Percentiles rank a stretch among this genome's conserved stretches.
phyloP scores from a whole-genome alignment of 2,329 filamentous ascomycete species.

The Tolypocladium cylindrosporum region DNA sequence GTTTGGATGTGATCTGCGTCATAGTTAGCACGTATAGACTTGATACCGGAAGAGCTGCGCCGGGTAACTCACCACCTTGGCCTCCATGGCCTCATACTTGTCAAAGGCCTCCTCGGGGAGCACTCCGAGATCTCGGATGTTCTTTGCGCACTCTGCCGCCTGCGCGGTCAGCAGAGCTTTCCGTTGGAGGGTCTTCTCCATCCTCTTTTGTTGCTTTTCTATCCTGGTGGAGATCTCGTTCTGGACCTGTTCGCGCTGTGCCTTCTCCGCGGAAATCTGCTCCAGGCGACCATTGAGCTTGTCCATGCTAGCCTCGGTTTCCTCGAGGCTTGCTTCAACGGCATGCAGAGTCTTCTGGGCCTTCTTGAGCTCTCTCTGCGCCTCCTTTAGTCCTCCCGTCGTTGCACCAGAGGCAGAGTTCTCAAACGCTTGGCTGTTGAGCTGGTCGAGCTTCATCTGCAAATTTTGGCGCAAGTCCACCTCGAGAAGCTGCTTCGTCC shows the following conservation, averaged over 20 bases:
- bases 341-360: constrained; percentile 57
- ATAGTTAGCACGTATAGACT: constrained; percentile 7
- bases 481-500: constrained; percentile 73
- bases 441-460: constrained; percentile 75
- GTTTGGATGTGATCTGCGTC: constrained; percentile 46
- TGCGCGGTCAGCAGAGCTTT: constrained; percentile 71
- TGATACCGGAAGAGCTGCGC: background rate
- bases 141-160: constrained; percentile 71
- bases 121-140: constrained; percentile 87
- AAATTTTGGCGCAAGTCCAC: constrained; percentile 84
- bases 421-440: constrained; percentile 68
- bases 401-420: constrained; percentile 47
- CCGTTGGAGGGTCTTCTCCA: constrained; percentile 87
- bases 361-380: constrained; percentile 72
- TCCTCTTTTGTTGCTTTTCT: constrained; percentile 74
- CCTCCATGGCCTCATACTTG: constrained; percentile 76
- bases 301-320: constrained; percentile 66
- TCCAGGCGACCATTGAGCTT: constrained; percentile 38
- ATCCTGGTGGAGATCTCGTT: constrained; percentile 70
- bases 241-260: constrained; percentile 59
- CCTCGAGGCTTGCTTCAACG: constrained; percentile 58
- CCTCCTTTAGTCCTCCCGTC: constrained; percentile 62
- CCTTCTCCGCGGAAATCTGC: constrained; percentile 43
- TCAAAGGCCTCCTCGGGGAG: constrained; percentile 89
- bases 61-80: constrained; percentile 52